phyloP scores from a whole-genome alignment of 2,329 filamentous ascomycete species.

The Didymosphaeria variabile region DNA sequence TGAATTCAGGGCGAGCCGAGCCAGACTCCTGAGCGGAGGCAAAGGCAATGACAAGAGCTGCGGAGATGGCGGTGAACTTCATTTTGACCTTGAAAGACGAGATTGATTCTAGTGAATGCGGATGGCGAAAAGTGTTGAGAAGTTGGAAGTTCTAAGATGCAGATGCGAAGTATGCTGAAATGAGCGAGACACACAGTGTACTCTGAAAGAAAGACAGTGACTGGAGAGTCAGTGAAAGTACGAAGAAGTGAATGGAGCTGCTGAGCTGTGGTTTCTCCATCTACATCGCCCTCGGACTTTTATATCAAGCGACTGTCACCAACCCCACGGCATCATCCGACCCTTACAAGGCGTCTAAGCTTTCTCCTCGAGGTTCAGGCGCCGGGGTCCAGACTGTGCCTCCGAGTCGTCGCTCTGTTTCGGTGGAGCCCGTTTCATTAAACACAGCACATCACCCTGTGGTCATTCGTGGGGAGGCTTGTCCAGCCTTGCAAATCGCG shows the following conservation, averaged over 20 bases:
- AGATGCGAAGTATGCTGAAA: slow-evolving; percentile 1
- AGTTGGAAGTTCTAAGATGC: background rate
- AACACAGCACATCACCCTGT: background rate
- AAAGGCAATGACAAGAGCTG: slow-evolving; percentile 9
- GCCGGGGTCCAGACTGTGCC: background rate
- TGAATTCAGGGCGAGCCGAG: background rate
- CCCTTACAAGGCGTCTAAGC: background rate
- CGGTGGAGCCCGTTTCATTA: slow-evolving; percentile 5
- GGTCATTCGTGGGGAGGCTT: background rate
- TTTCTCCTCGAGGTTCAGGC: background rate
- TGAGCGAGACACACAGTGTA: slow-evolving; percentile 9
- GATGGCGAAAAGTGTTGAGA: background rate
- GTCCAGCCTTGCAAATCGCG: slow-evolving; percentile 1
- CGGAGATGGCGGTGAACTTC: slow-evolving; percentile 9
- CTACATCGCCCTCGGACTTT: background rate
- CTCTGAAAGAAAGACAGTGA: slow-evolving; percentile 4
- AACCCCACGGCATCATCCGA: background rate
- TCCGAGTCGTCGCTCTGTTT: background rate
- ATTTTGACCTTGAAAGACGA: slow-evolving; percentile 1
- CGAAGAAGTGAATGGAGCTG: slow-evolving; percentile 4
- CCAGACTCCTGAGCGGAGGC: slow-evolving; percentile 4
- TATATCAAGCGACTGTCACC: background rate
- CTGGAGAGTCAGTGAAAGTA: slow-evolving; percentile 1
- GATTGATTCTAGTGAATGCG: background rate
- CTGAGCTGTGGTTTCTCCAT: background rate